Conservation (phyloP, 2,329 filamentous ascomycete species). For the Xylariaceae sp. region DNA sequence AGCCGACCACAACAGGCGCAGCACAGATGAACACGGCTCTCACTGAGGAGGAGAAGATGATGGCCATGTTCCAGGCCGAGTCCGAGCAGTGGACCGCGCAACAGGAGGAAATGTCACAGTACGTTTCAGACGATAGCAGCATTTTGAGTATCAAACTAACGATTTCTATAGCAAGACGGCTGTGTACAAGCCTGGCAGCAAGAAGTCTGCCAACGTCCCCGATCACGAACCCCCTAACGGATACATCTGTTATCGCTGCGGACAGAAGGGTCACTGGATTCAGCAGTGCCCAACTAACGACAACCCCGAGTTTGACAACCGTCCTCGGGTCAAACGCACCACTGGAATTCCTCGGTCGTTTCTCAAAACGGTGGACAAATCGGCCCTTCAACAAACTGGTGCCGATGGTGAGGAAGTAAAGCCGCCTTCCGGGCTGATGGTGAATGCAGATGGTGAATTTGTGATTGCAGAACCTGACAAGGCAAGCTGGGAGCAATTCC, state of each 20-base stretch:
- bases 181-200: slow-evolving; percentile 55
- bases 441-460: slow-evolving; percentile 95
- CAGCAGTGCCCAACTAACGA: slow-evolving; percentile 98
- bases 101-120: slow-evolving; percentile 87
- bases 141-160: slow-evolving; percentile 8
- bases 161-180: slow-evolving; percentile 50
- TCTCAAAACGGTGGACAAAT: slow-evolving; percentile 91
- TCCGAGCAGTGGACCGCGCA: slow-evolving; percentile 90
- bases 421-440: slow-evolving; percentile 85
- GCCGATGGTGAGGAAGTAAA: slow-evolving; percentile 70
- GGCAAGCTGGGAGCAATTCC: slow-evolving; percentile 93
- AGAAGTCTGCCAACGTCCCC: slow-evolving; percentile 70
- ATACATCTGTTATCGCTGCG: slow-evolving; percentile 94
- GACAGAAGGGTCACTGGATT: slow-evolving; percentile 99
- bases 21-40: slow-evolving; percentile 69
- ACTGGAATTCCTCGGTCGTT: slow-evolving; percentile 96
- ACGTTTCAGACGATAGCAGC: slow-evolving; percentile 32
- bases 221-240: slow-evolving; percentile 89
- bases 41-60: slow-evolving; percentile 91
- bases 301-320: slow-evolving; percentile 91
- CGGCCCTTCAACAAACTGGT: slow-evolving; percentile 67
- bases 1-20: slow-evolving; percentile 53
- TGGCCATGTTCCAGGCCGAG: slow-evolving; percentile 84
- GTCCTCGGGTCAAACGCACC: slow-evolving; percentile 88
- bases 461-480: slow-evolving; percentile 95